These are phyloP conservation scores for Zasmidium cellare DNA, from an alignment of 2,329 filamentous ascomycete species.

Conservation along the genomic window DNA sequence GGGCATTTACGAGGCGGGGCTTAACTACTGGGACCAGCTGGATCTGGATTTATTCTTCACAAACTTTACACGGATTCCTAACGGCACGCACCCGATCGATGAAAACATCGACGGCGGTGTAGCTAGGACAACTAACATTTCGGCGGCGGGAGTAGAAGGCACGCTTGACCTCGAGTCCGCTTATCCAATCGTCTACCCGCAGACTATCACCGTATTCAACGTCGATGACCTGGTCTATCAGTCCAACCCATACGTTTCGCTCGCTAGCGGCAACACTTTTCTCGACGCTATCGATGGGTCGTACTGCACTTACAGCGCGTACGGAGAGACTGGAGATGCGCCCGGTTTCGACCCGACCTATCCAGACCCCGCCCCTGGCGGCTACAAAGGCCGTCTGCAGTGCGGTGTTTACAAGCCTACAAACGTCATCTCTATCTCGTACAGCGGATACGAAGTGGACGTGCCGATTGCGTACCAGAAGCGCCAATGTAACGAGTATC, in stretches of 20 bases:
- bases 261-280: slow-evolving; percentile 19
- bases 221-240: slow-evolving; percentile 21
- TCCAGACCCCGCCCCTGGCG: slow-evolving; percentile 26
- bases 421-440: slow-evolving; percentile 62
- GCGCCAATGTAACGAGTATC: slow-evolving; percentile 62
- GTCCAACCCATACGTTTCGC: slow-evolving; percentile 7
- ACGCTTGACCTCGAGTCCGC: slow-evolving; percentile 24
- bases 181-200: slow-evolving; percentile 26
- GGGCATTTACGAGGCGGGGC: slow-evolving; percentile 23
- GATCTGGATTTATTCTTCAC: slow-evolving; percentile 26
- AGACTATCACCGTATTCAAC: slow-evolving; percentile 22
- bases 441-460: slow-evolving; percentile 63
- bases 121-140: slow-evolving; percentile 18
- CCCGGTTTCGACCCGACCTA: slow-evolving; percentile 17
- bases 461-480: slow-evolving; percentile 59
- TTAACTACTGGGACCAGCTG: slow-evolving; percentile 18
- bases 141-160: slow-evolving; percentile 16
- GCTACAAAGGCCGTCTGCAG: slow-evolving; percentile 14
- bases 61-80: slow-evolving; percentile 26
- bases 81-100: slow-evolving; percentile 23
- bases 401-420: slow-evolving; percentile 33
- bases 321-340: slow-evolving; percentile 12
- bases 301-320: slow-evolving; percentile 22
- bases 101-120: slow-evolving; percentile 30
- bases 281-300: slow-evolving; percentile 16